Evolutionary conservation across 331 rosid species (phyloP).

Genomic region (Acacia pycnantha): DNA sequence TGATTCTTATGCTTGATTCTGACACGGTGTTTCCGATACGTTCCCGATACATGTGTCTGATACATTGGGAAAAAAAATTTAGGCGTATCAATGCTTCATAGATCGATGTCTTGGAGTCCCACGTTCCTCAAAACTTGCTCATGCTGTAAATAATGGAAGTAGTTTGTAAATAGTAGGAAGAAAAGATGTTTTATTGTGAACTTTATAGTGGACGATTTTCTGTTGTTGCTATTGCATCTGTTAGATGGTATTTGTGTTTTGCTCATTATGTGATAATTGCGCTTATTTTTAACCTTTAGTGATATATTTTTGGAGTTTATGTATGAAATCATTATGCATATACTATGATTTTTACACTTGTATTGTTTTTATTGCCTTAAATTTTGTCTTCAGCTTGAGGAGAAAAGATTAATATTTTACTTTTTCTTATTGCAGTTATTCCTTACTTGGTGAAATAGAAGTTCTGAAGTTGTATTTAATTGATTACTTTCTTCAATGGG

Average conservation of each 20-base stretch:
- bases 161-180: not conserved
- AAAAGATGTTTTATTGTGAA: not conserved
- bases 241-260: not conserved
- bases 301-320: not conserved
- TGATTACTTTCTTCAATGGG: constrained; percentile 48
- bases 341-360: not conserved
- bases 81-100: too few relatives aligned
- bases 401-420: not conserved
- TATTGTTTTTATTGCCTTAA: not conserved
- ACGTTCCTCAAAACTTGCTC: not conserved
- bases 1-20: too few relatives aligned
- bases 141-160: not conserved
- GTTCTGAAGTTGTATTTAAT: constrained; percentile 23
- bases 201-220: not conserved
- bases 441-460: not conserved
- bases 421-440: constrained; percentile 37
- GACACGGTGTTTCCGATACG: too few relatives aligned
- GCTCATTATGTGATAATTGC: not conserved
- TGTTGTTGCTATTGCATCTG: not conserved
- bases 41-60: too few relatives aligned
- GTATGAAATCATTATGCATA: not conserved
- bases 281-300: not conserved
- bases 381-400: not conserved
- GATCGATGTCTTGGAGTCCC: not conserved
- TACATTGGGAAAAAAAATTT: too few relatives aligned